Conservation (phyloP, 148 eudicot species). For the Camellia sinensis region DNA sequence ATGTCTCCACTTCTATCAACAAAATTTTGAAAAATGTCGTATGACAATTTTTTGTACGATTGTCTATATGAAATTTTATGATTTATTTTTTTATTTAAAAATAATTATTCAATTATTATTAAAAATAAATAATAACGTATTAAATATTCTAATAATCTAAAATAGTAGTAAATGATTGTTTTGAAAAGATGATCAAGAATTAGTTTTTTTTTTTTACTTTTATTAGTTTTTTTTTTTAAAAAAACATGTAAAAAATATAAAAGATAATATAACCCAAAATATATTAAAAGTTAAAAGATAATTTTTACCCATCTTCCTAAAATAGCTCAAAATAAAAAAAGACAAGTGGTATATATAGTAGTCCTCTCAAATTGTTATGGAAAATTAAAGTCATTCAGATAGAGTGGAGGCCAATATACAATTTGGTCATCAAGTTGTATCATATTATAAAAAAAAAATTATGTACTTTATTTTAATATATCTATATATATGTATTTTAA, state of each 20-base stretch:
- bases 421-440: background rate
- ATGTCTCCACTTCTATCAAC: too few species aligned
- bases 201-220: too few species aligned
- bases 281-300: too few species aligned
- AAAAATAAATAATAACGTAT: background rate
- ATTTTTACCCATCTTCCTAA: background rate
- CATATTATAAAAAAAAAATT: background rate
- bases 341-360: background rate
- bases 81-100: background rate
- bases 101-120: background rate
- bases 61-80: too few species aligned
- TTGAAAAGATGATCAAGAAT: background rate
- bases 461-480: background rate
- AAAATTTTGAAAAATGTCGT: too few species aligned
- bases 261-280: too few species aligned
- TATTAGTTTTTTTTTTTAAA: too few species aligned
- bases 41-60: too few species aligned
- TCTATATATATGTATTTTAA: background rate
- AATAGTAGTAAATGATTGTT: background rate
- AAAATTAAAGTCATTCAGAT: background rate
- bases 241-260: too few species aligned
- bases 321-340: background rate
- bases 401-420: background rate
- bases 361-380: background rate
- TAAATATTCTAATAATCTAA: background rate